A percentile compares a stretch with the other conserved stretches of the same genome.
phyloP scores from a whole-genome alignment of 1,284 basidiomycete species.

The Trametes pubescens region DNA sequence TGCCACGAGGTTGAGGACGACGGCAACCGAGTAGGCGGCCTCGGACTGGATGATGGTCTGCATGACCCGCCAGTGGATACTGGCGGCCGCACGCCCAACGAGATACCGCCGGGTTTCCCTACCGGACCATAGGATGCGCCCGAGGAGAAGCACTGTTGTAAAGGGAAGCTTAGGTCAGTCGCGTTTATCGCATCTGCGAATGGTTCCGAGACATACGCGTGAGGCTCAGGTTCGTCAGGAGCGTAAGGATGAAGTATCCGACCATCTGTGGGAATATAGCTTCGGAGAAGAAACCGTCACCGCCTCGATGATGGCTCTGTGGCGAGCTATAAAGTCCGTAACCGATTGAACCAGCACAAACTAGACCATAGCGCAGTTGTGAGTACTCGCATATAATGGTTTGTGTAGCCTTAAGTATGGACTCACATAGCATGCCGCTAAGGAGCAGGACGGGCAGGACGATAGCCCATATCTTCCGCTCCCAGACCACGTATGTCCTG shows the following conservation, averaged over 20 bases:
- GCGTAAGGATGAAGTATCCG: constrained; percentile 2
- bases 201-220: not conserved
- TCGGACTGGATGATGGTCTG: constrained; percentile 11
- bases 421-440: constrained; percentile 12
- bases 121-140: constrained; percentile 1
- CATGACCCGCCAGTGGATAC: constrained; percentile 1
- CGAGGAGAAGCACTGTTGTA: not conserved
- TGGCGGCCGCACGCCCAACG: not conserved
- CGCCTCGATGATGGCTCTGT: not conserved
- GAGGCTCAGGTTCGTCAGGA: constrained; percentile 3
- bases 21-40: not conserved
- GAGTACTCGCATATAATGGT: too few species aligned
- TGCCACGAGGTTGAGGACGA: constrained; percentile 5
- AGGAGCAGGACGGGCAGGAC: constrained; percentile 17
- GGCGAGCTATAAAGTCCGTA: not conserved
- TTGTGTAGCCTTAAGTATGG: not conserved
- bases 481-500: constrained; percentile 23
- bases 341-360: not conserved
- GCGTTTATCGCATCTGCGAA: too few species aligned
- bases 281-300: not conserved
- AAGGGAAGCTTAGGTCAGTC: not conserved
- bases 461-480: constrained; percentile 9
- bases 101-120: not conserved
- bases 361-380: not conserved
- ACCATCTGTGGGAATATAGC: not conserved